phyloP scores from a whole-genome alignment of 345 rosid genomes.

The Leavenworthia alabamica region DNA sequence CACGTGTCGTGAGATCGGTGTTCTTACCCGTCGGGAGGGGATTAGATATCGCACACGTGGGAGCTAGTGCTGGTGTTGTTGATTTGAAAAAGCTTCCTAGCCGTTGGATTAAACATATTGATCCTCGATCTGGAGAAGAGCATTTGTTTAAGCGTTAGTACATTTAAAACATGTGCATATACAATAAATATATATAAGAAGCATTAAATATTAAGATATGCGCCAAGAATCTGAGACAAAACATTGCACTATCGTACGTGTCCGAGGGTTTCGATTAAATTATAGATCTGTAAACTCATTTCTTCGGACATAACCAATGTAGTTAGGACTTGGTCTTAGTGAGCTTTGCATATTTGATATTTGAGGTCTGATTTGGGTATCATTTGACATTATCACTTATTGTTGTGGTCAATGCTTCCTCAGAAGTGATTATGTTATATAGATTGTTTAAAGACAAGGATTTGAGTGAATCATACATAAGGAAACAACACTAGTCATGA shows the following conservation, averaged over 20 bases:
- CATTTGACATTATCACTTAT: no score
- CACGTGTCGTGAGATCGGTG: conserved; percentile 60
- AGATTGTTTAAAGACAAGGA: background rate
- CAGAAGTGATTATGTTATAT: no score
- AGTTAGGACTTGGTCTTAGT: no score
- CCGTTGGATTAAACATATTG: conserved; percentile 73
- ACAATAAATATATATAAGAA: no score
- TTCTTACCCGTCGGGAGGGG: conserved; percentile 71
- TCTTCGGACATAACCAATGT: background rate
- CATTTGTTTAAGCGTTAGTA: conserved; percentile 44
- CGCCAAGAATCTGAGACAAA: background rate
- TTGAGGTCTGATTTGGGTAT: no score
- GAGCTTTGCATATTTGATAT: no score
- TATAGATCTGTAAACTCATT: background rate
- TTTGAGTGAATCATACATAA: conserved; percentile 1
- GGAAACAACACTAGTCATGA: conserved; percentile 19
- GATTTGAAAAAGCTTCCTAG: conserved; percentile 26
- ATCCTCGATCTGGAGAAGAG: conserved; percentile 64
- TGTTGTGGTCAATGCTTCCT: no score
- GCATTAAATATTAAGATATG: background rate
- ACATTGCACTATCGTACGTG: background rate
- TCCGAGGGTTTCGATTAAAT: background rate
- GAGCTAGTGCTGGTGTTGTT: conserved; percentile 23
- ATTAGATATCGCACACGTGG: conserved; percentile 64
- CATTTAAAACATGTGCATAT: background rate